Base-by-base conservation (phyloP, 345 rosid species). In the Microthlaspi erraticum region DNA sequence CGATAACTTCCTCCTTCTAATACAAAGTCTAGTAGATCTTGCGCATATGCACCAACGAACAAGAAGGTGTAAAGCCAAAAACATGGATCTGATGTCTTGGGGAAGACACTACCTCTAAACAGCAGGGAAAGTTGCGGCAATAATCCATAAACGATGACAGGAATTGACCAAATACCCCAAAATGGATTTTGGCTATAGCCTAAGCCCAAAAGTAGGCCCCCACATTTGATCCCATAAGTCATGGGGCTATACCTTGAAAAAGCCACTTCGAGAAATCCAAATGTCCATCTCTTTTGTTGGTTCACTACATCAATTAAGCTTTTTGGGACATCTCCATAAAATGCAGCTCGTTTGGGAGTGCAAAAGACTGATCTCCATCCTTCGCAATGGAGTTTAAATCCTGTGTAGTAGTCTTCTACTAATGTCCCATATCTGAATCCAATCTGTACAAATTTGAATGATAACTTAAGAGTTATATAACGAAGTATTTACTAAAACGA, bases 351-450 rank as follows among this genome's bases (percentile, higher is more conserved):
- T 1, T 75, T 59, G 0, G 96, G 96, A 50, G 71, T 55, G 74
- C 94, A 88, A 42, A 85, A 86, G 1, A 77, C 6, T 4, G 92
- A 68, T 53, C 58, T 83, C 98, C 96, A 92, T 4, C 92, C 94
- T 59, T 87, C 88, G 68, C 96, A 83, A 0, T 86, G 84, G 23
- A 92, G 73, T 6, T 17, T 51, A 52, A 71, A 87, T 0, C 91
- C 86, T 7, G 98, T 88, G 72, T 68, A 83, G 46, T 43, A 83
- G 71, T 89, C 94, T 77, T 92, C 98, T 11, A 85, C 89, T 43
- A 92, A 51, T 0, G 96, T 83, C 0, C 96, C 96, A 60, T 89
- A 92, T 46, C 85, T 74, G 14, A 79, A 81, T 0, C 98, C 98
- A 31, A 74, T 76, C 92, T 89, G 79, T 60, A 70, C 18, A n/a